These are phyloP conservation scores for Vararia minispora DNA, from an alignment of 768 basidiomycete species.

Conservation along the genomic window DNA sequence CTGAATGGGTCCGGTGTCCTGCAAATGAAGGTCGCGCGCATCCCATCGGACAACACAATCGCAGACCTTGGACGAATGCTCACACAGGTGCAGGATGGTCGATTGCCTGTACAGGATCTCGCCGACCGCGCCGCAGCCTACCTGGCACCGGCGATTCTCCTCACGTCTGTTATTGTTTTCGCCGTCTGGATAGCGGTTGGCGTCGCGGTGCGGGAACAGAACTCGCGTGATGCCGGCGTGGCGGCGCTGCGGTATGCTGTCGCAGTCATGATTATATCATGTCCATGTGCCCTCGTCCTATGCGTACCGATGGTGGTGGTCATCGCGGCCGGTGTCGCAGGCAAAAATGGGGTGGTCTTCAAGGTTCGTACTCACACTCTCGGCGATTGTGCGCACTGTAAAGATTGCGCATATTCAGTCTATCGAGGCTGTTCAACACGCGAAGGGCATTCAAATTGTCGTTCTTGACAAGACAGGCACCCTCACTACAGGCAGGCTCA, in stretches of 20 bases:
- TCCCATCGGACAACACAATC: slow-evolving; percentile 30
- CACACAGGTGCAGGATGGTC: slow-evolving; percentile 25
- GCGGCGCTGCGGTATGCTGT: slow-evolving; percentile 39
- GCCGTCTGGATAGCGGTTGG: slow-evolving; percentile 27
- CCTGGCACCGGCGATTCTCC: slow-evolving; percentile 38
- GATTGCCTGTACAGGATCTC: slow-evolving; percentile 29
- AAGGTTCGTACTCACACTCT: slow-evolving; percentile 13
- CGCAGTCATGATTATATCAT: slow-evolving; percentile 39
- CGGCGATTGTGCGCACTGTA: background rate
- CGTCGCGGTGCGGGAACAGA: slow-evolving; percentile 18
- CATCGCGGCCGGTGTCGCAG: slow-evolving; percentile 22
- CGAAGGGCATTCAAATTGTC: slow-evolving; percentile 27
- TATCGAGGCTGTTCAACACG: slow-evolving; percentile 5
- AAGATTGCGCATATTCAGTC: slow-evolving; percentile 5
- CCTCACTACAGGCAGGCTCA: slow-evolving; percentile 32
- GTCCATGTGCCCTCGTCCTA: slow-evolving; percentile 36
- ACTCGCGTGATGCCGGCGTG: slow-evolving; percentile 18
- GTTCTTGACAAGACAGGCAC: slow-evolving; percentile 58
- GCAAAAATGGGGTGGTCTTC: slow-evolving; percentile 22
- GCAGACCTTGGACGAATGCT: slow-evolving; percentile 27
- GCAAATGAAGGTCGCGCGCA: slow-evolving; percentile 24
- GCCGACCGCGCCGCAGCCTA: slow-evolving; percentile 38
- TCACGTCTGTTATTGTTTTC: slow-evolving; percentile 26
- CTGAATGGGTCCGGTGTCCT: slow-evolving; percentile 24
- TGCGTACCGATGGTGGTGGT: slow-evolving; percentile 27